Conservation (phyloP, 1,139 yeast species). For the Suhomyces terraborum region DNA sequence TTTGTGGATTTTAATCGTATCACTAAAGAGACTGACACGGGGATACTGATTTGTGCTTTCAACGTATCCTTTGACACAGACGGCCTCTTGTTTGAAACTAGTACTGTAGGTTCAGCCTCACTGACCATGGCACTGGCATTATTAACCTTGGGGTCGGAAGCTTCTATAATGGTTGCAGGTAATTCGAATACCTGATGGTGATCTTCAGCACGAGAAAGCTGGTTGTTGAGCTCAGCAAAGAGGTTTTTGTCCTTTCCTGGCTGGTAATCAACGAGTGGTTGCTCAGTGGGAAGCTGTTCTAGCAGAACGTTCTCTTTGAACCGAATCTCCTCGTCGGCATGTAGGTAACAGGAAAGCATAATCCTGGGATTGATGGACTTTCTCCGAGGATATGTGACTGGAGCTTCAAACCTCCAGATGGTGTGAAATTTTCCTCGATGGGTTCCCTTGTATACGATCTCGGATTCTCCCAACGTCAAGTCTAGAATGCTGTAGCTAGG, state of each 20-base stretch:
- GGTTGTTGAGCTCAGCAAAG: slow-evolving; percentile 29
- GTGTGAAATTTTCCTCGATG: slow-evolving; percentile 16
- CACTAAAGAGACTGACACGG: slow-evolving; percentile 53
- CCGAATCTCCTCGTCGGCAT: slow-evolving; percentile 16
- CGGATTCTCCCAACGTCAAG: slow-evolving; percentile 16
- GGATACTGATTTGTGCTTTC: slow-evolving; percentile 26
- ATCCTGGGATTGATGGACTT: slow-evolving; percentile 36
- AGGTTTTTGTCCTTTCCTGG: slow-evolving; percentile 27
- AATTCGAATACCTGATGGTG: slow-evolving; percentile 10
- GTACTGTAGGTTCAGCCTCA: background rate
- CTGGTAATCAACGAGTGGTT: slow-evolving; percentile 22
- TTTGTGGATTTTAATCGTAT: slow-evolving; percentile 59
- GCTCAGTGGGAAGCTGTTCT: slow-evolving; percentile 4
- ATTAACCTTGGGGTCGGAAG: slow-evolving; percentile 4
- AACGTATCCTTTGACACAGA: slow-evolving; percentile 11
- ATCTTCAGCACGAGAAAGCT: slow-evolving; percentile 9
- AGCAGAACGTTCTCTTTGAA: slow-evolving; percentile 1
- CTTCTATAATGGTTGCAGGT: slow-evolving; percentile 8
- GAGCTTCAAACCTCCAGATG: slow-evolving; percentile 39
- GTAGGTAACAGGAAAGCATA: slow-evolving; percentile 27
- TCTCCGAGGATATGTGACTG: slow-evolving; percentile 41
- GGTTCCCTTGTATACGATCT: slow-evolving; percentile 19
- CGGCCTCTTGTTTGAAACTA: background rate
- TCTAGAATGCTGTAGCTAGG: slow-evolving; percentile 21
- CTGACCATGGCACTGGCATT: slow-evolving; percentile 2